Conservation (phyloP, 2,329 filamentous ascomycete species). For the Tolypocladium ovalisporum region DNA sequence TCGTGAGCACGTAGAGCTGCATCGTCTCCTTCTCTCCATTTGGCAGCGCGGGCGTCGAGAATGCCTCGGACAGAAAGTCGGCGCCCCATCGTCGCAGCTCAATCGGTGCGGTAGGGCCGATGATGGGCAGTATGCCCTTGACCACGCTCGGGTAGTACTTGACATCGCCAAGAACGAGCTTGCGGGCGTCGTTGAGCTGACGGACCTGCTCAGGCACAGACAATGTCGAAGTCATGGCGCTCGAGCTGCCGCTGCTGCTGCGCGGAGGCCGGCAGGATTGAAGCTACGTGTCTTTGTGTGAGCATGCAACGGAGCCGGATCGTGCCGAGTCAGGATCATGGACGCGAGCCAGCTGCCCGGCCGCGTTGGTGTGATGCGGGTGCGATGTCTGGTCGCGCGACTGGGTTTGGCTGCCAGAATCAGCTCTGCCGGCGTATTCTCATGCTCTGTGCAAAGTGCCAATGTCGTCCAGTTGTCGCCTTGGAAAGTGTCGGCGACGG, state of each 20-base stretch:
- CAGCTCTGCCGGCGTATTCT: constrained; percentile 9
- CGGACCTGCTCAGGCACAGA: constrained; percentile 66
- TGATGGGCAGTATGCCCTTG: constrained; percentile 84
- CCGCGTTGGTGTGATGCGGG: constrained; percentile 2
- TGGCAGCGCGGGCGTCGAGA: constrained; percentile 78
- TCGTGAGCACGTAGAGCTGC: constrained; percentile 66
- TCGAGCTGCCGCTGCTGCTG: constrained; percentile 1
- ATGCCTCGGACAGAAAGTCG: constrained; percentile 91
- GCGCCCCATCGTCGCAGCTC: constrained; percentile 92
- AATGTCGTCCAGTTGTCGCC: background rate
- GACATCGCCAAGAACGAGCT: constrained; percentile 77
- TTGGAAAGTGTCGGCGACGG: background rate
- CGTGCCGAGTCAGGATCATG: constrained; percentile 3
- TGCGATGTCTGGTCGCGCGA: constrained; percentile 15
- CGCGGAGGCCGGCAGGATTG: background rate
- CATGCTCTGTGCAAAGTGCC: constrained; percentile 14
- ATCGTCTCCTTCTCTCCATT: constrained; percentile 71
- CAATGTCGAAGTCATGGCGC: constrained; percentile 39
- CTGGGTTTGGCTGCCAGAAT: constrained; percentile 15
- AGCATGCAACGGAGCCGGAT: background rate
- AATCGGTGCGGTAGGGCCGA: constrained; percentile 61
- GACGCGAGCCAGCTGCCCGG: constrained; percentile 3
- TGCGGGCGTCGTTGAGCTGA: constrained; percentile 83
- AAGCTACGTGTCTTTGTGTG: background rate
- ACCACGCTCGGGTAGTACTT: constrained; percentile 88